phyloP scores from a whole-genome alignment of 1,284 basidiomycete species.

The Ganoderma boninense region DNA sequence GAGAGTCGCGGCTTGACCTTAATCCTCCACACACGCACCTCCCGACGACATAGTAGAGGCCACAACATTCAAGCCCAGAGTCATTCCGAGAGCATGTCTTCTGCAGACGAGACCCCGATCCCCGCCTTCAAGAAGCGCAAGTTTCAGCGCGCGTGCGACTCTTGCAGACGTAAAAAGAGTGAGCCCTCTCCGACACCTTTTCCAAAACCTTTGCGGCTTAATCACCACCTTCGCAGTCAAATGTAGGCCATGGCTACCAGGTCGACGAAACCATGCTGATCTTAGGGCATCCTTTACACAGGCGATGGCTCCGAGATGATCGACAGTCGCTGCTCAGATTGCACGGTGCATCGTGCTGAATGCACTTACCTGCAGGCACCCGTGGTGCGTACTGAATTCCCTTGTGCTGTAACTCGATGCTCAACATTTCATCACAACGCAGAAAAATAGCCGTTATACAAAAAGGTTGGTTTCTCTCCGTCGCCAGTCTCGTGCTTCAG shows the following conservation, averaged over 20 bases:
- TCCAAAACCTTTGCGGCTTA: background rate
- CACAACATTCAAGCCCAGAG: background rate
- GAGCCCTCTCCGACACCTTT: conserved; percentile 33
- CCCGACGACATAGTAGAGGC: too few species aligned
- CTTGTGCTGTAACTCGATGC: conserved; percentile 49
- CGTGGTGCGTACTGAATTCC: too few species aligned
- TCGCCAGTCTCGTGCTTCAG: too few species aligned
- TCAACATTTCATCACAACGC: background rate
- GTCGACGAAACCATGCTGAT: too few species aligned
- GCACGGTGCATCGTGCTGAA: conserved; percentile 72
- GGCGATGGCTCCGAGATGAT: conserved; percentile 54
- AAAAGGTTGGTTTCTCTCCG: conserved; percentile 67
- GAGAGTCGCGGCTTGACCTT: too few species aligned
- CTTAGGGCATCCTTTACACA: conserved; percentile 12
- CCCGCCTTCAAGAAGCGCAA: conserved; percentile 66
- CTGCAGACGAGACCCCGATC: conserved; percentile 38
- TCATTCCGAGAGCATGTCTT: conserved; percentile 11
- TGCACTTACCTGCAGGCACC: conserved; percentile 79
- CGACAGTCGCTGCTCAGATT: conserved; percentile 79
- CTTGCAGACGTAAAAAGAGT: conserved; percentile 81
- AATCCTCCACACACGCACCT: too few species aligned
- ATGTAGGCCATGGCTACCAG: conserved; percentile 24
- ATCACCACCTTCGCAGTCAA: conserved; percentile 24
- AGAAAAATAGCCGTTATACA: conserved; percentile 80
- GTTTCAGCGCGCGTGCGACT: conserved; percentile 78